Percentiles rank a stretch among this genome's conserved stretches.
Conservation (phyloP, 1,284 basidiomycete species). For the Microbotryum lychnidis-dioicae region DNA sequence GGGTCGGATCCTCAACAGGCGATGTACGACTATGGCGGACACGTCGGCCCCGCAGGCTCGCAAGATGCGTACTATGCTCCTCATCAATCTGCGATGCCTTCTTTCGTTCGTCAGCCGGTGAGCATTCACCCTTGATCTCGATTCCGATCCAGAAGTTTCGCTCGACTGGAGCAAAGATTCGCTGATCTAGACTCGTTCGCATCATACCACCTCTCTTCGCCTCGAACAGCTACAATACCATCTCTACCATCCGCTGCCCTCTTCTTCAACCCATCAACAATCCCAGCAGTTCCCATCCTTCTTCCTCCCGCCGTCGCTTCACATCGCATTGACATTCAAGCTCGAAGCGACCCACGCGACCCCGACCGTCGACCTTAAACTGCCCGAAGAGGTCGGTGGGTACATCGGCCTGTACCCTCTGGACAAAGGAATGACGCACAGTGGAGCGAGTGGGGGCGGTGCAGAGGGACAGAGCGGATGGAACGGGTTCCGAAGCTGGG, state of each 20-base stretch:
- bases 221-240: constrained; percentile 76
- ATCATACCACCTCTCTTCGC: background rate
- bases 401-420: constrained; percentile 30
- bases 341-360: constrained; percentile 62
- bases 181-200: too few relatives aligned
- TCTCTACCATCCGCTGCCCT: constrained; percentile 61
- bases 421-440: constrained; percentile 19
- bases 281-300: constrained; percentile 44
- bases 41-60: background rate
- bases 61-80: background rate
- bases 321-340: constrained; percentile 69
- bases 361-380: constrained; percentile 25
- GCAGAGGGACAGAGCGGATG: constrained; percentile 6
- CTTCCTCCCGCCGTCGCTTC: constrained; percentile 64
- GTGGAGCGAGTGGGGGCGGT: background rate
- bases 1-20: background rate
- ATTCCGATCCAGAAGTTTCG: too few relatives aligned
- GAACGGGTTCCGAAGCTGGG: constrained; percentile 53
- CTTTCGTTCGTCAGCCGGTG: constrained; percentile 25
- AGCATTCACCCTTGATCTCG: too few relatives aligned
- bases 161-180: too few relatives aligned
- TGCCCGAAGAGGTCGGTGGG: constrained; percentile 29
- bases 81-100: constrained; percentile 3
- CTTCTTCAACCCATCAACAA: constrained; percentile 38
- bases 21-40: constrained; percentile 1